Conservation (phyloP, 805 yeast genomes). For the Tetrapisispora taiwanensis region DNA sequence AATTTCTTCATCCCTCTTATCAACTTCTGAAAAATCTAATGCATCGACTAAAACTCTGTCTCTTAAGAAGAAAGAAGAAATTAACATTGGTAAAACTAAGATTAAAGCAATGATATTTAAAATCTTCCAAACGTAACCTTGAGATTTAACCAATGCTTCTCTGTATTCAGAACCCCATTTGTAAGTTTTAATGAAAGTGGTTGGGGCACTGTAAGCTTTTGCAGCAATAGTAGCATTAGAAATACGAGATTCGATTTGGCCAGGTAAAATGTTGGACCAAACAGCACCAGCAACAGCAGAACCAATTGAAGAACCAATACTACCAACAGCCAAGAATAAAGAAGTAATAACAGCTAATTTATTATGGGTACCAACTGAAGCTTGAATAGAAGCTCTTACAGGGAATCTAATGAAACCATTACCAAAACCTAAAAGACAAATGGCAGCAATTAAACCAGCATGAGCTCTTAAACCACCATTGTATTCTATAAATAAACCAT, state of each 20-base stretch:
- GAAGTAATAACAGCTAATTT: slow-evolving; percentile 55
- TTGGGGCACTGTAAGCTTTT: slow-evolving; percentile 42
- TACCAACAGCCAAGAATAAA: slow-evolving; percentile 45
- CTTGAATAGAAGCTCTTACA: slow-evolving; percentile 49
- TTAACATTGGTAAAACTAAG: slow-evolving; percentile 44
- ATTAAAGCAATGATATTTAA: slow-evolving; percentile 45
- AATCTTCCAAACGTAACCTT: slow-evolving; percentile 44
- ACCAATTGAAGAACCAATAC: slow-evolving; percentile 58
- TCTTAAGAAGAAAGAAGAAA: slow-evolving; percentile 40
- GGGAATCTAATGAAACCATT: slow-evolving; percentile 70
- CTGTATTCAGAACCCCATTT: slow-evolving; percentile 54
- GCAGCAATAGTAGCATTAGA: slow-evolving; percentile 28
- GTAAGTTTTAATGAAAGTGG: slow-evolving; percentile 36
- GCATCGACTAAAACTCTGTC: slow-evolving; percentile 35
- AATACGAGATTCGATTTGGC: slow-evolving; percentile 31
- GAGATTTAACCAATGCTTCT: slow-evolving; percentile 42
- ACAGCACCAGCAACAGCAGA: slow-evolving; percentile 57
- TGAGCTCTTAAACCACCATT: slow-evolving; percentile 40
- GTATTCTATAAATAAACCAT: slow-evolving; percentile 48
- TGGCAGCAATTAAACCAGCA: slow-evolving; percentile 54
- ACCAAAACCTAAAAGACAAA: slow-evolving; percentile 58
- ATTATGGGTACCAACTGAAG: slow-evolving; percentile 45
- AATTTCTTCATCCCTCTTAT: background rate
- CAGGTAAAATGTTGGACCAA: slow-evolving; percentile 52
- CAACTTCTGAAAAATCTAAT: slow-evolving; percentile 9